Evolutionary conservation across 2,329 filamentous ascomycete species (phyloP).

Genomic region (Ascochyta rabiei): DNA sequence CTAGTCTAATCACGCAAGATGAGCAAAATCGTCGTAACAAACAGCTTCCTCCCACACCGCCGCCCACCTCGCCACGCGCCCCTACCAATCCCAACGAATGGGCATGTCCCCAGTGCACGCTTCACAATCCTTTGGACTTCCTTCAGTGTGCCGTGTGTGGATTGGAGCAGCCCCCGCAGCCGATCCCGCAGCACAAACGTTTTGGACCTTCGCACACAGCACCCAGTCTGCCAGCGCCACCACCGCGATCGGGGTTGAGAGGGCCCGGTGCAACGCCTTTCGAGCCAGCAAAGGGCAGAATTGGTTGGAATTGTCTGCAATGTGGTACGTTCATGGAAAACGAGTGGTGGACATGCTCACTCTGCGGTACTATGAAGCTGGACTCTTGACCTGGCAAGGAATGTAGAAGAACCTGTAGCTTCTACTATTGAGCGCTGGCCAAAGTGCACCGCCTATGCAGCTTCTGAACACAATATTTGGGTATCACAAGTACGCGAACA

Average conservation of each 20-base stretch:
- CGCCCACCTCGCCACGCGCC: conserved; percentile 29
- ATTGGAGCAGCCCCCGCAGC: conserved; percentile 58
- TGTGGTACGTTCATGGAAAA: conserved; percentile 69
- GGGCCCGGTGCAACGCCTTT: conserved; percentile 47
- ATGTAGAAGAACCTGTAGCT: neutral
- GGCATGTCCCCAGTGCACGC: conserved; percentile 66
- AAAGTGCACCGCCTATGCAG: neutral
- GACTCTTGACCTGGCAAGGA: conserved; percentile 27
- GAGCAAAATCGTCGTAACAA: conserved; percentile 36
- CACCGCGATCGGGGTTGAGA: conserved; percentile 36
- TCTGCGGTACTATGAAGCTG: conserved; percentile 64
- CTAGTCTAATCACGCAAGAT: conserved; percentile 37
- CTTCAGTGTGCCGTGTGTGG: conserved; percentile 67
- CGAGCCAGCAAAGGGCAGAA: conserved; percentile 52
- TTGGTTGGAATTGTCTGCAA: conserved; percentile 64
- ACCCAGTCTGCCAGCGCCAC: conserved; percentile 39
- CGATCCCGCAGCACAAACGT: conserved; percentile 41
- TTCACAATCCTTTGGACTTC: conserved; percentile 65
- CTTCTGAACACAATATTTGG: neutral
- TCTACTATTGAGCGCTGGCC: neutral
- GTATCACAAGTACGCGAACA: neutral
- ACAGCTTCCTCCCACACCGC: conserved; percentile 39
- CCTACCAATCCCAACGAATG: conserved; percentile 54
- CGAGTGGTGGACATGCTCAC: conserved; percentile 68
- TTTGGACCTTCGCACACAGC: conserved; percentile 32